Conservation (phyloP, 129 eudicot genomes). For the Tanacetum coccineum region DNA sequence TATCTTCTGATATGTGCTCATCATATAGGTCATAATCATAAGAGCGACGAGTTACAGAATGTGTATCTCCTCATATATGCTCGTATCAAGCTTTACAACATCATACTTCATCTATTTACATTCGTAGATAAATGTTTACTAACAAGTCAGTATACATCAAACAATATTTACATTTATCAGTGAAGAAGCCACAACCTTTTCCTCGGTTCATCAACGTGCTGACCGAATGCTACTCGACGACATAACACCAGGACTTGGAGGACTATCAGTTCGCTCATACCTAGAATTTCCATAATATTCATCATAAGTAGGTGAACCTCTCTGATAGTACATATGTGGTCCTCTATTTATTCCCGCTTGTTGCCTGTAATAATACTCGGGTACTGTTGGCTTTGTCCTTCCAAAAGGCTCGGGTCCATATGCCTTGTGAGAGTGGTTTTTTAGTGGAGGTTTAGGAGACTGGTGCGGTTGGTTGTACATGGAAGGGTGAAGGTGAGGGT, state of each 20-base stretch:
- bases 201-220: conserved; percentile 15
- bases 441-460: conserved; percentile 36
- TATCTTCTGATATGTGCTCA: neutral
- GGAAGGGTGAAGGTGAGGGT: conserved; percentile 12
- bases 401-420: conserved; percentile 35
- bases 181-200: neutral
- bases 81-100: conserved; percentile 13
- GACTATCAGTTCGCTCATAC: conserved; percentile 33
- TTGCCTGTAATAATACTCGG: conserved; percentile 32
- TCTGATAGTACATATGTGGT: conserved; percentile 23
- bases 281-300: conserved; percentile 30
- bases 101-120: conserved; percentile 18
- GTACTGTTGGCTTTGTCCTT: conserved; percentile 37
- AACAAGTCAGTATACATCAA: conserved; percentile 12
- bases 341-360: conserved; percentile 39
- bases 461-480: conserved; percentile 14
- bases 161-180: neutral
- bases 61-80: conserved; percentile 4
- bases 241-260: conserved; percentile 33
- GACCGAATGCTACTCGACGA: conserved; percentile 15
- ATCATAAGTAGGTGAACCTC: conserved; percentile 32
- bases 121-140: neutral
- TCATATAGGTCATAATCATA: neutral
- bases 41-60: conserved; percentile 5
- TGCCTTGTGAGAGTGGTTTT: conserved; percentile 27